Conservation (phyloP, 306 rosid species). For the Fragaria iinumae region DNA sequence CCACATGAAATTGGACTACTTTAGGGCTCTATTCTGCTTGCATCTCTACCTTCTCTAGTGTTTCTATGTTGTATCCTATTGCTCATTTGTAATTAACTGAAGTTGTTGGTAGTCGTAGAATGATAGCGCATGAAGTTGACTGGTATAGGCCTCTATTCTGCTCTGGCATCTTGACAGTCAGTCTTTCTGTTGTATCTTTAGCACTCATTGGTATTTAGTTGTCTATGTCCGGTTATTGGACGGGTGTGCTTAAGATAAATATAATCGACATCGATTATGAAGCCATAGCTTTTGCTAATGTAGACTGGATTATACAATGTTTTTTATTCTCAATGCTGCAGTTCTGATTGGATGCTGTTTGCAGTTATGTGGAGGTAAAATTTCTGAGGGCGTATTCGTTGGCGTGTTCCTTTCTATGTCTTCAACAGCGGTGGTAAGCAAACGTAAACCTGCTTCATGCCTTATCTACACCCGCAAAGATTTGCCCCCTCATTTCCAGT, state of each 20-base stretch:
- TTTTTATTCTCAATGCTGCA: constrained; percentile 29
- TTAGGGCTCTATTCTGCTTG: neutral
- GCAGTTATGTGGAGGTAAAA: constrained; percentile 98
- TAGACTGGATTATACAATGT: constrained; percentile 28
- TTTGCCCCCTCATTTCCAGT: constrained; percentile 9
- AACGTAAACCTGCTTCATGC: constrained; percentile 19
- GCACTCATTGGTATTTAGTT: neutral
- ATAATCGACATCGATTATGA: neutral
- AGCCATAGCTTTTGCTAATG: constrained; percentile 8
- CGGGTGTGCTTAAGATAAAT: neutral
- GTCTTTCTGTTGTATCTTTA: neutral
- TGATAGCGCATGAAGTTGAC: neutral
- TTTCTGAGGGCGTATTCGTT: constrained; percentile 94
- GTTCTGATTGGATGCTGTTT: constrained; percentile 38
- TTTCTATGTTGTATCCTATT: neutral
- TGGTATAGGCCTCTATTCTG: neutral
- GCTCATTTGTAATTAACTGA: constrained; percentile 4
- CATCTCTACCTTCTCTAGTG: neutral
- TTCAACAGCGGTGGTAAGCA: constrained; percentile 77
- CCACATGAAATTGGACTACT: constrained; percentile 2
- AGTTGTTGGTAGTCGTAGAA: neutral
- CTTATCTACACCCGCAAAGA: constrained; percentile 1
- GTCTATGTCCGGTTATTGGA: neutral
- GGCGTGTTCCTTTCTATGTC: constrained; percentile 96
- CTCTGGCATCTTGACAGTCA: neutral